phyloP scores from a whole-genome alignment of 2,329 filamentous ascomycete species.

The Teratosphaeria nubilosa region DNA sequence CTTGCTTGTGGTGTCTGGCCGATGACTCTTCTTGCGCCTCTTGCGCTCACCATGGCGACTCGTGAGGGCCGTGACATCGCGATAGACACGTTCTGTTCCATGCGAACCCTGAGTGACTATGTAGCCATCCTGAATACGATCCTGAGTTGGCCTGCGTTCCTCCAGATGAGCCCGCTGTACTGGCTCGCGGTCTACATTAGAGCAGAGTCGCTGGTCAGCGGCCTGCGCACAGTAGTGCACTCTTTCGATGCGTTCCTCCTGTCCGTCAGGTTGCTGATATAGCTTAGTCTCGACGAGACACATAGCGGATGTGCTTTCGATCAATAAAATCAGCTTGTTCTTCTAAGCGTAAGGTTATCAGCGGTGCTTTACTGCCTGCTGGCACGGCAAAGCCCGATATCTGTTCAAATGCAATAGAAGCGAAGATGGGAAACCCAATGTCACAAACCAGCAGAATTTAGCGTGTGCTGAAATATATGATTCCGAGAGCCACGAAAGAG shows the following conservation, averaged over 20 bases:
- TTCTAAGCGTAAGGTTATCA: neutral
- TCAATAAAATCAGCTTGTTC: neutral
- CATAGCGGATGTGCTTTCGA: conserved; percentile 10
- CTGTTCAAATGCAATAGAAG: neutral
- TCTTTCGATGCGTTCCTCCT: conserved; percentile 11
- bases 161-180: conserved; percentile 1
- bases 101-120: conserved; percentile 15
- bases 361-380: neutral
- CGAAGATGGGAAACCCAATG: neutral
- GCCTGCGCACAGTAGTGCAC: conserved; percentile 15
- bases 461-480: neutral
- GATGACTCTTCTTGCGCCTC: conserved; percentile 11
- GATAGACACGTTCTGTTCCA: conserved; percentile 14
- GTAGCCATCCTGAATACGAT: neutral
- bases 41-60: conserved; percentile 11
- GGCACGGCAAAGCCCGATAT: neutral
- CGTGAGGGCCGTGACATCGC: conserved; percentile 12
- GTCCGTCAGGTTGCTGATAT: conserved; percentile 16
- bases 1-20: conserved; percentile 5
- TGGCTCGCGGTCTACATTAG: conserved; percentile 8
- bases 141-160: neutral
- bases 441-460: neutral
- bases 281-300: conserved; percentile 21
- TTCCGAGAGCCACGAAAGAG: neutral
- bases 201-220: conserved; percentile 11